Evolutionary conservation across 352 stramenopile genomes (phyloP), one percentile per base, ranked within the genome.

Genomic region (Phytopythium litorale): DNA sequence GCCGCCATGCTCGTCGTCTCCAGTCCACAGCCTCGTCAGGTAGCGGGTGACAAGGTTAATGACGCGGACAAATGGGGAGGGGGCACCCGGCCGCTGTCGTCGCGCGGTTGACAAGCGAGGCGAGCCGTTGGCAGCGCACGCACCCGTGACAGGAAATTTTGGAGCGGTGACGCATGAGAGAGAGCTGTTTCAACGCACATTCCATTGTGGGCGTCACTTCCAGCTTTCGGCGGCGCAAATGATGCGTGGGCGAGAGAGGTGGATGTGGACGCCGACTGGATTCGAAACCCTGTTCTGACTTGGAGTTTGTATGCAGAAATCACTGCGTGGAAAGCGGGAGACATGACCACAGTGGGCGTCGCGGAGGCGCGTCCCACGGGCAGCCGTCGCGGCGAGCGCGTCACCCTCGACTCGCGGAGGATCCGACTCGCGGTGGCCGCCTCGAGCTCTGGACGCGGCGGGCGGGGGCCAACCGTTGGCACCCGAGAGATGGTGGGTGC

Each of bases 1-100:
- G 73, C 64, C 52, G 45, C 59, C 72, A 80, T 80, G 18, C 21
- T 7, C 8, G 38, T 45, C 38, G 38, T 45, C 38, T 49, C n/a
- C 21, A 50, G n/a, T 32, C n/a, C 13, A 0, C 5, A 33, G 11
- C 45, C 45, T 52, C 21, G 45, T 52, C 45, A 40, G 45, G 18
- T 15, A 49, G 42, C 42, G 42, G 42, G 18, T 7, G n/a, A 49
- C 19, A 49, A 49, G 42, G 42, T 19, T 9, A 49, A 49, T 49
- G 42, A n/a, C 3, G 42, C 42, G 38, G n/a, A 18, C 38, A n/a
- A n/a, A n/a, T n/a, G n/a, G n/a, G n/a, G n/a, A n/a, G n/a, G n/a
- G 42, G 42, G 11, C 38, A 16, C 6, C 5, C 13, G 1, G 16
- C n/a, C 42, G 42, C 18, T 23, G 4, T 49, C 15, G 42, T 49